Percentiles rank a stretch among this genome's conserved stretches.
Conservation (phyloP, 305 asterid genomes). For the Solanum aculeatissimum region DNA sequence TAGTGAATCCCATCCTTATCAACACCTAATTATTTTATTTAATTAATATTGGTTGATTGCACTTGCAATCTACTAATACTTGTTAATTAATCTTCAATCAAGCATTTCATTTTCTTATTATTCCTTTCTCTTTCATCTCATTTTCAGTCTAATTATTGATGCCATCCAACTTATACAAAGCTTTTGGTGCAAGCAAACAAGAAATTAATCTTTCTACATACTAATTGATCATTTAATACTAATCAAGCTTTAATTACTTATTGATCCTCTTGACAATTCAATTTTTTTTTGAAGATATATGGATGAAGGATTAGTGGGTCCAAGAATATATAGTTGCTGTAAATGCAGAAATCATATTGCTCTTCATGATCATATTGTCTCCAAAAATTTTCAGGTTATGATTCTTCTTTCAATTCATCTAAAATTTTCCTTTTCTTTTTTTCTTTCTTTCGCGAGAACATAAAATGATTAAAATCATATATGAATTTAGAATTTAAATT, state of each 20-base stretch:
- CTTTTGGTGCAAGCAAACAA: not conserved
- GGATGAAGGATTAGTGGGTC: slow-evolving; percentile 10
- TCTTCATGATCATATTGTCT: slow-evolving; percentile 46
- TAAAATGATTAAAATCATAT: not conserved
- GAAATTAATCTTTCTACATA: not conserved
- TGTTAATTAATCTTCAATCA: not conserved
- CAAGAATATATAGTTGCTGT: slow-evolving; percentile 49
- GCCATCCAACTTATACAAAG: not conserved
- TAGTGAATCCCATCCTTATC: not conserved
- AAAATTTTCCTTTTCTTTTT: not conserved
- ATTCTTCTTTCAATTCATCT: not conserved
- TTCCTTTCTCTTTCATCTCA: not conserved
- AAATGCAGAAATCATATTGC: slow-evolving; percentile 51
- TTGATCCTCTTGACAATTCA: not conserved
- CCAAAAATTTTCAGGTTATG: slow-evolving; percentile 49
- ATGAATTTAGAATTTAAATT: not conserved
- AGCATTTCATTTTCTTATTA: not conserved
- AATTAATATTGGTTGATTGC: not conserved
- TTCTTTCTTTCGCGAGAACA: not conserved
- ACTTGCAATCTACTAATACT: not conserved
- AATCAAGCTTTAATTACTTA: not conserved
- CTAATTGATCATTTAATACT: not conserved
- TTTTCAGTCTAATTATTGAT: not conserved
- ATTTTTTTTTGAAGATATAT: not conserved
- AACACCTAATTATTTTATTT: not conserved